Conservation (phyloP, 441 rosid genomes). For the Croton laevigatus region DNA sequence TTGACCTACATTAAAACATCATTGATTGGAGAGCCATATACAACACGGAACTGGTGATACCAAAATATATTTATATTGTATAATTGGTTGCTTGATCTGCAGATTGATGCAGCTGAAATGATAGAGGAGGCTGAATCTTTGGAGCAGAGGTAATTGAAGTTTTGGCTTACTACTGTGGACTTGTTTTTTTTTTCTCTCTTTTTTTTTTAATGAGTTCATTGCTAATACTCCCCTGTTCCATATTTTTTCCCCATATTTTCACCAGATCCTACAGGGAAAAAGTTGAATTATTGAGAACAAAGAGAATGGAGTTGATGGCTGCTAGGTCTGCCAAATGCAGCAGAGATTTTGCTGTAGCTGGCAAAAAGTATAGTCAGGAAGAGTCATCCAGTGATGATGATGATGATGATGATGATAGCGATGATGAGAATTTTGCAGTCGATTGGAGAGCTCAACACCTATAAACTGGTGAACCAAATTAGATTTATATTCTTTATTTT, state of each 20-base stretch:
- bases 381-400: slow-evolving; percentile 61
- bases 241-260: not conserved
- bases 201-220: not conserved
- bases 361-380: slow-evolving; percentile 35
- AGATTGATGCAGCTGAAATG: slow-evolving; percentile 96
- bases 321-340: slow-evolving; percentile 58
- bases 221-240: not conserved
- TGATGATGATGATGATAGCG: slow-evolving; percentile 52
- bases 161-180: not conserved
- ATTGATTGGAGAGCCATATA: too few species aligned
- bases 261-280: slow-evolving; percentile 62
- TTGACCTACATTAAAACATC: not conserved
- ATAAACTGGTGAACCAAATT: slow-evolving; percentile 26
- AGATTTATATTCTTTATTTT: not conserved
- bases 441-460: slow-evolving; percentile 99
- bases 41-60: too few species aligned
- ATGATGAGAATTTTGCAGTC: slow-evolving; percentile 58
- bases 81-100: too few species aligned
- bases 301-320: slow-evolving; percentile 66
- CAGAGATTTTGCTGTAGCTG: slow-evolving; percentile 38
- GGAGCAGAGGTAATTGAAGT: slow-evolving; percentile 75
- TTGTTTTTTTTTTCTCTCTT: too few species aligned
- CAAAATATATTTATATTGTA: too few species aligned
- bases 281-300: slow-evolving; percentile 65
- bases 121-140: slow-evolving; percentile 81